phyloP scores from a whole-genome alignment of 2,329 filamentous ascomycete genomes.

The Paracoccidioides lutzii region DNA sequence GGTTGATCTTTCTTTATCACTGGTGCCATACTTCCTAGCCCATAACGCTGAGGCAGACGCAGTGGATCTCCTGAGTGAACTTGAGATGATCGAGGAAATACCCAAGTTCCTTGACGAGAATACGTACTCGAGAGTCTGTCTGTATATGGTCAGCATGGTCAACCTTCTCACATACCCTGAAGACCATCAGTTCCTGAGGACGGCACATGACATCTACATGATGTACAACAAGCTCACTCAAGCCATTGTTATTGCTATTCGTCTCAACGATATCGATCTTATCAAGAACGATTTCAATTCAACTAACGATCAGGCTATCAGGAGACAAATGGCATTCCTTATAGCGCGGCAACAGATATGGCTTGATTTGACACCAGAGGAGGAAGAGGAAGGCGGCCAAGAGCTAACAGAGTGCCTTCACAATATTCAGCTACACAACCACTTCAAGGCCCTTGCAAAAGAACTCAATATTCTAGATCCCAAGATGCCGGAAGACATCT shows the following conservation, averaged over 20 bases:
- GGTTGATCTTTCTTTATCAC: constrained; percentile 65
- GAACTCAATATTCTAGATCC: constrained; percentile 95
- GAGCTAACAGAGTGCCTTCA: constrained; percentile 72
- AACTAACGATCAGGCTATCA: constrained; percentile 66
- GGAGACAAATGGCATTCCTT: constrained; percentile 89
- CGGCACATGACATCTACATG: constrained; percentile 86
- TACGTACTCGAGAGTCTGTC: constrained; percentile 81
- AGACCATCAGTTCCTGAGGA: constrained; percentile 87
- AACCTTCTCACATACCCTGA: constrained; percentile 94
- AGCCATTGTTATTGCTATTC: constrained; percentile 86
- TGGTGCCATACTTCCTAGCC: constrained; percentile 90
- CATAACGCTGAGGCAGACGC: constrained; percentile 98
- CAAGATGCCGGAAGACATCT: constrained; percentile 95
- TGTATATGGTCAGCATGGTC: constrained; percentile 99
- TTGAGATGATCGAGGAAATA: constrained; percentile 92
- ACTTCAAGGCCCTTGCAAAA: constrained; percentile 89
- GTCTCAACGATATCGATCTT: constrained; percentile 73
- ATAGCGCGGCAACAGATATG: constrained; percentile 84
- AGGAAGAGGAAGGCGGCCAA: constrained; percentile 49
- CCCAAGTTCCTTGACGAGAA: constrained; percentile 83
- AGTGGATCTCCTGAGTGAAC: constrained; percentile 89
- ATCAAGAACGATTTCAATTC: constrained; percentile 72
- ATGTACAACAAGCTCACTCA: constrained; percentile 86
- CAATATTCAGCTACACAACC: constrained; percentile 75
- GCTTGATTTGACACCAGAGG: constrained; percentile 51